These are phyloP conservation scores for Lachancea sp. DNA, from an alignment of 805 yeast species.

Conservation along the genomic window DNA sequence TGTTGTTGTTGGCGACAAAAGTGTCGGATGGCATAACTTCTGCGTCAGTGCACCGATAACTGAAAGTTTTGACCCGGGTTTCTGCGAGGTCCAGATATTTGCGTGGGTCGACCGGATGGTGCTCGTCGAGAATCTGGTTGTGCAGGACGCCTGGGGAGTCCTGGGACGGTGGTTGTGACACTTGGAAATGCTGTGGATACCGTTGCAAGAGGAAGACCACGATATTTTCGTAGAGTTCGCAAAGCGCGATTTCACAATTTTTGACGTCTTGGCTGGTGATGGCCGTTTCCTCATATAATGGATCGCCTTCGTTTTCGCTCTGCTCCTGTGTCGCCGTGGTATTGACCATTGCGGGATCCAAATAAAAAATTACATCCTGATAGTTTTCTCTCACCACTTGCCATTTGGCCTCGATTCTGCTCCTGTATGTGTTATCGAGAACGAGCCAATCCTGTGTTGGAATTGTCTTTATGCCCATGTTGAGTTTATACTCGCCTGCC, in stretches of 20 bases:
- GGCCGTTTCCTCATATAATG: conserved; percentile 17
- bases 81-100: conserved; percentile 14
- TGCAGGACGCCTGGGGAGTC: conserved; percentile 16
- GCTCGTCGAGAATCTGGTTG: conserved; percentile 39
- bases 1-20: too few relatives aligned
- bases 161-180: conserved; percentile 16
- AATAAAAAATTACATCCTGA: conserved; percentile 15
- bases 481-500: conserved; percentile 51
- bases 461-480: conserved; percentile 52
- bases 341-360: conserved; percentile 17
- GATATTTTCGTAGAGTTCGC: conserved; percentile 43
- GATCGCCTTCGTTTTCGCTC: conserved; percentile 12
- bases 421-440: conserved; percentile 53
- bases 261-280: conserved; percentile 17
- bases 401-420: conserved; percentile 37
- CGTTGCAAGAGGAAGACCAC: conserved; percentile 39
- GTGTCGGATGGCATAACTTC: conserved; percentile 15
- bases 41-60: conserved; percentile 12
- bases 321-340: too few relatives aligned
- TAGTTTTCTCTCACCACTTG: conserved; percentile 15
- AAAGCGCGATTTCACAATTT: conserved; percentile 33
- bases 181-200: conserved; percentile 49
- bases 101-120: conserved; percentile 31
- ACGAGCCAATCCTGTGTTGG: conserved; percentile 51
- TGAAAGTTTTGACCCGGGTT: conserved; percentile 6